Evolutionary conservation across 768 basidiomycete species (phyloP).

Genomic region (Lactifluus subvellereus): DNA sequence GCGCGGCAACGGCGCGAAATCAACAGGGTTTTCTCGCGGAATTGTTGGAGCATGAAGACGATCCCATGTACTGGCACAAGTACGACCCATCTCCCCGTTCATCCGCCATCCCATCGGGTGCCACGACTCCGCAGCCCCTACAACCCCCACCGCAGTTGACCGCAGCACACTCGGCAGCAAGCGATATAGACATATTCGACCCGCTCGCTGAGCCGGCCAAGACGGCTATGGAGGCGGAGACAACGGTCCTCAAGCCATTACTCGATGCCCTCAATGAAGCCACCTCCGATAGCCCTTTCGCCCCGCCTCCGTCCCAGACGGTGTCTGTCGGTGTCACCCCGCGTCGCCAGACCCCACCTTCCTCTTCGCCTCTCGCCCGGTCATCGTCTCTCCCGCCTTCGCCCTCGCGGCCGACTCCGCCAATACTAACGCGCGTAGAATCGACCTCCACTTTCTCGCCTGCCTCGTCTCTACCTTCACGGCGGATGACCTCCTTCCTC

Average conservation of each 20-base stretch:
- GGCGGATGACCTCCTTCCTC: slow-evolving; percentile 46
- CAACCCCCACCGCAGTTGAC: background rate
- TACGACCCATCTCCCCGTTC: background rate
- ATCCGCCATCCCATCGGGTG: slow-evolving; percentile 1
- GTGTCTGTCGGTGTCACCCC: slow-evolving; percentile 8
- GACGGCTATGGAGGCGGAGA: background rate
- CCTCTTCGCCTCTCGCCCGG: slow-evolving; percentile 21
- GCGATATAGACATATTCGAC: background rate
- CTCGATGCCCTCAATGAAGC: slow-evolving; percentile 22
- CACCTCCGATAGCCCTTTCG: slow-evolving; percentile 10
- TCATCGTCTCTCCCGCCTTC: slow-evolving; percentile 32
- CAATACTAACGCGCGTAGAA: slow-evolving; percentile 34
- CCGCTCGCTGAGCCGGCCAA: background rate
- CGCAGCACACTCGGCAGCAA: background rate
- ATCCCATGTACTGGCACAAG: slow-evolving; percentile 51
- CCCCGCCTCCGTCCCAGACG: background rate
- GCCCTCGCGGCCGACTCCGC: slow-evolving; percentile 32
- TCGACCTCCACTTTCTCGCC: slow-evolving; percentile 36
- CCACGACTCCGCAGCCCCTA: slow-evolving; percentile 21
- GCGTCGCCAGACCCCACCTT: slow-evolving; percentile 14
- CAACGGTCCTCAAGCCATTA: background rate
- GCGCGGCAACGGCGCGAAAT: slow-evolving; percentile 45
- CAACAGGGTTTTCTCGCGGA: slow-evolving; percentile 56
- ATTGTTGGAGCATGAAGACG: slow-evolving; percentile 58
- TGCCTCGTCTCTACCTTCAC: slow-evolving; percentile 40